Conservation (phyloP, 768 basidiomycete species). For the Mycena vulgaris region DNA sequence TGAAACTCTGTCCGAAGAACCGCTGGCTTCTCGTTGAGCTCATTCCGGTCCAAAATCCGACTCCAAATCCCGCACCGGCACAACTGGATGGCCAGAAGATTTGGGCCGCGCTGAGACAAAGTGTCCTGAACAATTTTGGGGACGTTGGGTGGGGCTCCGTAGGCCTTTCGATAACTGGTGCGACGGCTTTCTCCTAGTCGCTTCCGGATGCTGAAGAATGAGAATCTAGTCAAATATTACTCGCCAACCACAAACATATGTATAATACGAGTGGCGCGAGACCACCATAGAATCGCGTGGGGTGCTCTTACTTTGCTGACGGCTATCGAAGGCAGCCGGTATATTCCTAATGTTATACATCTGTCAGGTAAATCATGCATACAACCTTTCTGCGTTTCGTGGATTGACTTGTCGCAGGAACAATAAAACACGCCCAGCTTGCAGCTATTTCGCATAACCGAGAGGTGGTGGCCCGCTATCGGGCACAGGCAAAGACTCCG, state of each 20-base stretch:
- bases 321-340: slow-evolving; percentile 67
- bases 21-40: slow-evolving; percentile 93
- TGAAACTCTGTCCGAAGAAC: slow-evolving; percentile 65
- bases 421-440: slow-evolving; percentile 88
- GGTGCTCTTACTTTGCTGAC: slow-evolving; percentile 82
- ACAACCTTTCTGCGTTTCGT: not conserved
- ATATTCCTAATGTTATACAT: slow-evolving; percentile 85
- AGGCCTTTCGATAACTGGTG: slow-evolving; percentile 78
- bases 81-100: slow-evolving; percentile 75
- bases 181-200: slow-evolving; percentile 39
- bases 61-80: slow-evolving; percentile 33
- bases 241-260: slow-evolving; percentile 88
- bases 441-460: slow-evolving; percentile 84
- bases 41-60: slow-evolving; percentile 58
- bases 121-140: slow-evolving; percentile 81
- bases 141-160: slow-evolving; percentile 91
- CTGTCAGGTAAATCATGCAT: slow-evolving; percentile 77
- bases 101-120: slow-evolving; percentile 78
- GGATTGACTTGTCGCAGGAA: slow-evolving; percentile 65
- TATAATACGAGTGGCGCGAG: slow-evolving; percentile 89
- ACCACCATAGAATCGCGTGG: slow-evolving; percentile 86
- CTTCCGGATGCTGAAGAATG: slow-evolving; percentile 19
- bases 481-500: slow-evolving; percentile 66
- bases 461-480: slow-evolving; percentile 76
- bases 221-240: slow-evolving; percentile 76